These are phyloP conservation scores for Aspergillus coremiiformis DNA, from an alignment of 495 filamentous ascomycete species.

Conservation along the genomic window DNA sequence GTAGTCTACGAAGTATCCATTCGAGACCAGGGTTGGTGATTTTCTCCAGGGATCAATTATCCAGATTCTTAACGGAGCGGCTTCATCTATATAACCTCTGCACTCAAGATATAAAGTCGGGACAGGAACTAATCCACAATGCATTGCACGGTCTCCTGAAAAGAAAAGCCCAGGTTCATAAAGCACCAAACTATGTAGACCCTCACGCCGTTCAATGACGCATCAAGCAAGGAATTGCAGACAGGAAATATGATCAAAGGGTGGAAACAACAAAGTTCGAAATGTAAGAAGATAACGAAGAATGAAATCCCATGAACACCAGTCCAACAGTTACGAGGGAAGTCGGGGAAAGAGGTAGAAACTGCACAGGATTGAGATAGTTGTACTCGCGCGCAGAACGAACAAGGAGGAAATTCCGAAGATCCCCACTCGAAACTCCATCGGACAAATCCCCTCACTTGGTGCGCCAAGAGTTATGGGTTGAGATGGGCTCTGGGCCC, in stretches of 20 bases:
- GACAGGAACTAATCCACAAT: slow-evolving; percentile 1
- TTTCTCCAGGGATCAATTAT: not conserved
- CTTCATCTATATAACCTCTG: slow-evolving; percentile 4
- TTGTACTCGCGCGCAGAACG: slow-evolving; percentile 7
- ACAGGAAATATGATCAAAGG: slow-evolving; percentile 1
- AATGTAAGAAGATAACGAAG: not conserved
- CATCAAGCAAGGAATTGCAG: not conserved
- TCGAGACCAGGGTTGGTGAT: not conserved
- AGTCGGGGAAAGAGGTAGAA: slow-evolving; percentile 1
- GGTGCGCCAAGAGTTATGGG: slow-evolving; percentile 17
- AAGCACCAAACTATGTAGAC: slow-evolving; percentile 6
- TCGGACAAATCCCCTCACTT: slow-evolving; percentile 12
- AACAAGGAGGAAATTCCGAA: slow-evolving; percentile 6
- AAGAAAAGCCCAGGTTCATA: slow-evolving; percentile 6
- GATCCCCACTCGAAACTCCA: slow-evolving; percentile 8
- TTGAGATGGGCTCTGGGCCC: slow-evolving; percentile 10
- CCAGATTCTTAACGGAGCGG: not conserved
- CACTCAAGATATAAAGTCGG: not conserved
- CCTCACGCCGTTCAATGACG: slow-evolving; percentile 7
- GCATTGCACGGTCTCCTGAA: slow-evolving; percentile 3
- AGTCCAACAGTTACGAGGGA: slow-evolving; percentile 13
- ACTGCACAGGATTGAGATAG: slow-evolving; percentile 1
- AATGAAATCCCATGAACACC: slow-evolving; percentile 15
- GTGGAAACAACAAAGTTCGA: not conserved
- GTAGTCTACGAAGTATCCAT: not conserved